phyloP scores from a whole-genome alignment of 306 rosid genomes.

The Arachis stenosperma region DNA sequence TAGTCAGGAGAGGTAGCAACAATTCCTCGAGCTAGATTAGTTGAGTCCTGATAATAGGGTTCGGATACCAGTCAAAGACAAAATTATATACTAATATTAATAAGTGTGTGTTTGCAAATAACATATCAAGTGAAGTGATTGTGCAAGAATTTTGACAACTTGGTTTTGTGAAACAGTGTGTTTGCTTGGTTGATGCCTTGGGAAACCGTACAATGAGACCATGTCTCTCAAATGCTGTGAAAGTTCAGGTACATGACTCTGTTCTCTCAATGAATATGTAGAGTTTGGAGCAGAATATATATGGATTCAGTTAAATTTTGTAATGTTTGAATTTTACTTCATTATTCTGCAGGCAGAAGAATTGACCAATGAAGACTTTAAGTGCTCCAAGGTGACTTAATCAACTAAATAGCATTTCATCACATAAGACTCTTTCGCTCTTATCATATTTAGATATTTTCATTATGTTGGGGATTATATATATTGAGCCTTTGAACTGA shows the following conservation, averaged over 20 bases:
- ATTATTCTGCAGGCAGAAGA: conserved; percentile 62
- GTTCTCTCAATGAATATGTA: neutral
- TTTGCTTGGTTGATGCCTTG: conserved; percentile 81
- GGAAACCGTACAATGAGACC: conserved; percentile 95
- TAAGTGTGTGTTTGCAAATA: neutral
- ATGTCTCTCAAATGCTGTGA: conserved; percentile 81
- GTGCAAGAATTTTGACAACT: conserved; percentile 21
- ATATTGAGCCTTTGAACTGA: conserved; percentile 14
- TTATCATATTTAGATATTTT: neutral
- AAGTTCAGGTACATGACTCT: conserved; percentile 62
- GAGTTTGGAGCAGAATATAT: neutral
- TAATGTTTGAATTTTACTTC: neutral
- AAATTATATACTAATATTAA: too few relatives aligned
- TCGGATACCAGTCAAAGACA: too few relatives aligned
- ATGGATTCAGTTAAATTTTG: conserved; percentile 1
- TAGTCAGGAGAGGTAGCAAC: too few relatives aligned
- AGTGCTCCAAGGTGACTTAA: conserved; percentile 73
- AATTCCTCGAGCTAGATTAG: too few relatives aligned
- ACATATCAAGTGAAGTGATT: conserved; percentile 13
- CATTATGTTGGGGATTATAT: neutral
- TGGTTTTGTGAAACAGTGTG: conserved; percentile 59
- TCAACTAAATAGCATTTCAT: conserved; percentile 1
- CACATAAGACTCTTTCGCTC: neutral
- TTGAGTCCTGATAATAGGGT: too few relatives aligned
- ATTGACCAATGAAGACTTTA: conserved; percentile 73